Evolutionary conservation across 179 eudicot species (phyloP).

Genomic region (Spinacia oleracea): DNA sequence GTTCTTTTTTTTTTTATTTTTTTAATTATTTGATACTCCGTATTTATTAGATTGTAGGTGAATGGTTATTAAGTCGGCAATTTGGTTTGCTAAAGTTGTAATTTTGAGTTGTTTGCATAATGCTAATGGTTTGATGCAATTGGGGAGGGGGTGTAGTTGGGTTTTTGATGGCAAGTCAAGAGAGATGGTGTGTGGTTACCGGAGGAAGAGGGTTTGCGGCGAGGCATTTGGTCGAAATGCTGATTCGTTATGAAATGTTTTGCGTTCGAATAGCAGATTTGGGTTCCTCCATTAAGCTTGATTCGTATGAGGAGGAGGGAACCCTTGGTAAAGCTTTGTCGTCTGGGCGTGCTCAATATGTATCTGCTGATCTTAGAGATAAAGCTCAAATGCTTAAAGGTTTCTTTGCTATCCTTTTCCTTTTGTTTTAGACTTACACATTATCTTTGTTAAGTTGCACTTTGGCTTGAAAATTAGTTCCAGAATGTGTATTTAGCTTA

Average conservation of each 20-base stretch:
- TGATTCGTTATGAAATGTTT: slow-evolving; percentile 70
- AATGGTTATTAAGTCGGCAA: no score
- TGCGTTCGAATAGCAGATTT: slow-evolving; percentile 76
- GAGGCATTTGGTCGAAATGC: slow-evolving; percentile 87
- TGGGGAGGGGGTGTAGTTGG: background rate
- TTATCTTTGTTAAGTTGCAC: background rate
- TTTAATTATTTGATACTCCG: no score
- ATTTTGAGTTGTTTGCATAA: background rate
- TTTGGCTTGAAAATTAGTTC: background rate
- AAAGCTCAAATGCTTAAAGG: slow-evolving; percentile 76
- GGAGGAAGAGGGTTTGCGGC: slow-evolving; percentile 97
- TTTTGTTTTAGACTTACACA: background rate
- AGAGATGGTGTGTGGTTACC: slow-evolving; percentile 91
- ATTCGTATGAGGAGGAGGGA: slow-evolving; percentile 68
- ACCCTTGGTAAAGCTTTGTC: slow-evolving; percentile 64
- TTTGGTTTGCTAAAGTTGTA: background rate
- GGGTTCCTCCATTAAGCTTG: slow-evolving; percentile 57
- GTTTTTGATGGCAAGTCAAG: slow-evolving; percentile 42
- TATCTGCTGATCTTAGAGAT: slow-evolving; percentile 66
- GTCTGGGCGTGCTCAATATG: slow-evolving; percentile 65
- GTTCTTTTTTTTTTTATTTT: no score
- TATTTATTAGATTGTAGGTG: no score
- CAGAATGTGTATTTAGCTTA: background rate
- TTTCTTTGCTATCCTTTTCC: slow-evolving; percentile 17
- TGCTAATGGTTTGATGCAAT: slow-evolving; percentile 3